Percentiles rank a stretch among this genome's conserved stretches.
Conservation (phyloP, 2,329 filamentous ascomycete genomes). For the Ophioceras dolichostomum region DNA sequence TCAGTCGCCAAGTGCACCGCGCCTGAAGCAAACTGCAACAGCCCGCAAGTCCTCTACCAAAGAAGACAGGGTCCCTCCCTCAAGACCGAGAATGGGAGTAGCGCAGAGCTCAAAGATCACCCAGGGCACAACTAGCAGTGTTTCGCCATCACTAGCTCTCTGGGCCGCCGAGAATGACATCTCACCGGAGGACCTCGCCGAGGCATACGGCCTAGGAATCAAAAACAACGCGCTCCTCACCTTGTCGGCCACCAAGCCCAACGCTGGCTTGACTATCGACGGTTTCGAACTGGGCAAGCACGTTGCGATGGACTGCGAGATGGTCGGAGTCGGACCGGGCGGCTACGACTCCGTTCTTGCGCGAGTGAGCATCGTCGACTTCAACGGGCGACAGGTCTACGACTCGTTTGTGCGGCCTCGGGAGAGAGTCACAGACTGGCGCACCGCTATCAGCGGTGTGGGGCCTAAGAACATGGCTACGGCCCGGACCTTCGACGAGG, state of each 20-base stretch:
- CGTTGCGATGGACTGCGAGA: slow-evolving; percentile 89
- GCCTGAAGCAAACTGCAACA: too few species aligned
- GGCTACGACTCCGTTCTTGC: slow-evolving; percentile 66
- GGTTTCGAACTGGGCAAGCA: slow-evolving; percentile 74
- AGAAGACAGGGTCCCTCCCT: too few species aligned
- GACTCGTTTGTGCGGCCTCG: slow-evolving; percentile 80
- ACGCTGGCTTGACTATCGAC: slow-evolving; percentile 44
- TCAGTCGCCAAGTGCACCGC: too few species aligned
- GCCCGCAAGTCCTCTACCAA: neutral
- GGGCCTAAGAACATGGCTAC: slow-evolving; percentile 57
- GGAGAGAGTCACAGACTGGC: slow-evolving; percentile 77
- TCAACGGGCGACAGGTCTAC: slow-evolving; percentile 84
- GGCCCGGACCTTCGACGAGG: slow-evolving; percentile 61
- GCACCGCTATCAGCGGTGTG: slow-evolving; percentile 77
- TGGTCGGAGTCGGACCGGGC: slow-evolving; percentile 77
- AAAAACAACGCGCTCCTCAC: slow-evolving; percentile 36
- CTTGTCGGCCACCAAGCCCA: slow-evolving; percentile 38
- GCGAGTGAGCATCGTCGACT: slow-evolving; percentile 83
- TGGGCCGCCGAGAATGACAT: slow-evolving; percentile 51
- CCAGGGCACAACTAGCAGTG: slow-evolving; percentile 19
- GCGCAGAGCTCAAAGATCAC: slow-evolving; percentile 35
- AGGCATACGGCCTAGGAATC: slow-evolving; percentile 46
- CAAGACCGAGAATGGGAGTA: slow-evolving; percentile 44
- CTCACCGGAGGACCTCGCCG: slow-evolving; percentile 44
- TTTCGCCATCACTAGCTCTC: slow-evolving; percentile 42